Conservation (phyloP, 2,329 filamentous ascomycete species). For the Cytospora mali region DNA sequence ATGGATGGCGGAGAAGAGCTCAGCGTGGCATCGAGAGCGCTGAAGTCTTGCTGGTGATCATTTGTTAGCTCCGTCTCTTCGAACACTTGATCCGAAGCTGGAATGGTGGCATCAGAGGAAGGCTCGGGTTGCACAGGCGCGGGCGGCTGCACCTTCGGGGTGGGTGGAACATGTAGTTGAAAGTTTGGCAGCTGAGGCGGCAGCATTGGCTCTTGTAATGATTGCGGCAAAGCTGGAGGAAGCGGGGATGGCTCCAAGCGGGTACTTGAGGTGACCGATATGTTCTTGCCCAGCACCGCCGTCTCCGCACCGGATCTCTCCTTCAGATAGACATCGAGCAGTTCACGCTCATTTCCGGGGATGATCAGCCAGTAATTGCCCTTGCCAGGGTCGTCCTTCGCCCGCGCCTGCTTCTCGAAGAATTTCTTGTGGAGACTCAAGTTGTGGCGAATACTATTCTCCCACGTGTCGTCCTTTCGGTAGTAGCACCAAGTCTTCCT, state of each 20-base stretch:
- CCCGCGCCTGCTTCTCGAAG: constrained; percentile 82
- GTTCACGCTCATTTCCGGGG: constrained; percentile 74
- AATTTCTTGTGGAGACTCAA: constrained; percentile 96
- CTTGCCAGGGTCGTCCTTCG: constrained; percentile 96
- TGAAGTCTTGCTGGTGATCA: constrained; percentile 36
- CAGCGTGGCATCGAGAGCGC: constrained; percentile 19
- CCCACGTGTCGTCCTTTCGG: constrained; percentile 83
- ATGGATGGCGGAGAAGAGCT: constrained; percentile 73
- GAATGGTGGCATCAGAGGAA: constrained; percentile 78
- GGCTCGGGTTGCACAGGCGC: constrained; percentile 51
- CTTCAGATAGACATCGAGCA: constrained; percentile 71
- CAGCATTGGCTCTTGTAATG: constrained; percentile 26
- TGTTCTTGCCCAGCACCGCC: constrained; percentile 50
- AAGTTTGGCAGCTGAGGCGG: constrained; percentile 29
- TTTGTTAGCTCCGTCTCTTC: constrained; percentile 43
- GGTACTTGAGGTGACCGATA: constrained; percentile 57
- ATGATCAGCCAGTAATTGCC: constrained; percentile 97
- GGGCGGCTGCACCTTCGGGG: constrained; percentile 48
- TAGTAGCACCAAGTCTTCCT: constrained; percentile 94
- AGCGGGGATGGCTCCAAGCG: constrained; percentile 54
- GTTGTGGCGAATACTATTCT: constrained; percentile 98
- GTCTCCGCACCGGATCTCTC: constrained; percentile 61
- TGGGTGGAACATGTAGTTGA: constrained; percentile 40
- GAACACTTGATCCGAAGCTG: constrained; percentile 64
- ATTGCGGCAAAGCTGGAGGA: constrained; percentile 33